Evolutionary conservation across 257 asterid genomes (phyloP), one percentile per base, ranked within the genome.

Genomic region (Nicotiana noctiflora): DNA sequence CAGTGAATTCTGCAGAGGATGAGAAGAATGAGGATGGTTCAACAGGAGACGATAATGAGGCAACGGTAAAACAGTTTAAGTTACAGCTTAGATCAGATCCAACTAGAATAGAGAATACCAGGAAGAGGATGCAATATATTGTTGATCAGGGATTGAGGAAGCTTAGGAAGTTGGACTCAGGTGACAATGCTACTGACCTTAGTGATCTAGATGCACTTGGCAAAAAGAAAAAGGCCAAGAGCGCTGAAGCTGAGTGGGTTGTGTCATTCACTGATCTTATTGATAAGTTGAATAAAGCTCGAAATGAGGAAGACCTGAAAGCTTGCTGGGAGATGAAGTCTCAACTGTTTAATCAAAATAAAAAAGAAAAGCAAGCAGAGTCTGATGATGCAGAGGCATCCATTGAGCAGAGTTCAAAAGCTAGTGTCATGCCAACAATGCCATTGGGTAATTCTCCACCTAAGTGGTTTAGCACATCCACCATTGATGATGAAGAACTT

Each of bases 211-310:
- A 86, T 85, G 94, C 82, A 72, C 59, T 17, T 11, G 90, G 81
- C 82, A 83, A 74, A 57, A 83, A 65, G 12, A 93, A 92, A 85
- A 91, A 83, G 91, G 44, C 81, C n/a, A 91, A 90, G 88, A 83
- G 88, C 34, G 70, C 74, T 63, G 82, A 68, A 75, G 86, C 85
- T 70, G 98, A 90, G 86, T 87, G 85, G 83, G 85, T 81, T 27
- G 75, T 80, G 6, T 91, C 88, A 66, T 70, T 90, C 79, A 81
- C 80, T 12, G 94, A 94, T 37, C 92, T 96, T 57, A 83, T 79
- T 13, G 99, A 93, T 68, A 96, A 94, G 86, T 78, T 95, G 87
- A 89, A 87, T 74, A 90, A 88, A 86, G 95, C 93, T 21, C 90
- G 94, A 82, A 95, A 88, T 27, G 93, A 82, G 61, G 97, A 94